These are phyloP conservation scores for Ogataea zsoltii DNA, from an alignment of 805 yeast genomes.

Conservation along the genomic window DNA sequence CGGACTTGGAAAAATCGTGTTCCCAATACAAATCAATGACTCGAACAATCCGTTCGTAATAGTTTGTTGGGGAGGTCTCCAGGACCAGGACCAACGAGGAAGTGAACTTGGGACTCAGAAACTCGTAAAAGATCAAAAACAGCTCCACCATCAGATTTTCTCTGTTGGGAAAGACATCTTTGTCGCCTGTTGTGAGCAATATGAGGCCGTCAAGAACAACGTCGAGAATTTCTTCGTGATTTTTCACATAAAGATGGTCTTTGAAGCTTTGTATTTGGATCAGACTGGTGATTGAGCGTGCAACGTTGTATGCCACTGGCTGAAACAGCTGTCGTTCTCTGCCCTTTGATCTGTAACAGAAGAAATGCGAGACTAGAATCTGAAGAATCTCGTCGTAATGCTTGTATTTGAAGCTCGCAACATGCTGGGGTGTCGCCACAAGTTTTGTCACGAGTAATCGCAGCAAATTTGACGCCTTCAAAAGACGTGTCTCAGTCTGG, in stretches of 20 bases:
- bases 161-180: conserved; percentile 9
- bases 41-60: conserved; percentile 17
- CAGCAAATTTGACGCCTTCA: conserved; percentile 25
- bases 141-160: conserved; percentile 25
- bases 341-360: conserved; percentile 10
- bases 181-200: conserved; percentile 9
- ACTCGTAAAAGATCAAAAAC: conserved; percentile 17
- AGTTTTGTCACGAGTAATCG: conserved; percentile 17
- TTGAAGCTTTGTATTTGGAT: conserved; percentile 26
- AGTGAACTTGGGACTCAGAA: conserved; percentile 23
- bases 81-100: conserved; percentile 16
- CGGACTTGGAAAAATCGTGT: conserved; percentile 16
- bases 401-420: conserved; percentile 25
- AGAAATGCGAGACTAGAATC: conserved; percentile 20
- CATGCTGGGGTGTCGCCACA: conserved; percentile 13
- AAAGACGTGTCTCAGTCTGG: conserved; percentile 26
- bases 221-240: conserved; percentile 20
- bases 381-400: conserved; percentile 28
- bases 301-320: conserved; percentile 35
- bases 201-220: conserved; percentile 18
- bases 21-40: conserved; percentile 17
- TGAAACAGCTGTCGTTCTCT: conserved; percentile 17
- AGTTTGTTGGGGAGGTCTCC: conserved; percentile 9
- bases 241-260: conserved; percentile 25
- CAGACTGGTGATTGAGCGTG: conserved; percentile 30